Evolutionary conservation across 129 eudicot species (phyloP).

Genomic region (Tagetes erecta): DNA sequence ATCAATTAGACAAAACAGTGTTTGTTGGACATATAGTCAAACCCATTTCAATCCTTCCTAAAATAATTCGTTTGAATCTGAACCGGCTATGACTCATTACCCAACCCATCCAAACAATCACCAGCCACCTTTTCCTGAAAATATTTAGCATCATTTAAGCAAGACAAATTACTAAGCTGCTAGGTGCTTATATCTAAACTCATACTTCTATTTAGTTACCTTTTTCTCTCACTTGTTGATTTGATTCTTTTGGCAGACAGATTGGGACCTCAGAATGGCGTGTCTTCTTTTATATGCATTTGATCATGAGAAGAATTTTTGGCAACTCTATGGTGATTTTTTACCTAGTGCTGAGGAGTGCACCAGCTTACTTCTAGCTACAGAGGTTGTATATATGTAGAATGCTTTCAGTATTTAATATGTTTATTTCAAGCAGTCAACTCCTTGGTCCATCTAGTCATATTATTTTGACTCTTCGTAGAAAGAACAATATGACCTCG

Average conservation of each 20-base stretch:
- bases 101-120: neutral
- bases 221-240: slow-evolving; percentile 7
- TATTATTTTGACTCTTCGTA: neutral
- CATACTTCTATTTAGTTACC: slow-evolving; percentile 5
- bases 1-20: neutral
- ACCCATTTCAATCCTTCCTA: neutral
- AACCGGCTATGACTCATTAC: neutral
- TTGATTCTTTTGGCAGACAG: slow-evolving; percentile 62
- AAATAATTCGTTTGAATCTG: neutral
- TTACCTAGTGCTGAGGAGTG: slow-evolving; percentile 88
- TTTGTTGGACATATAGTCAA: neutral
- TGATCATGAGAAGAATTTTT: slow-evolving; percentile 86
- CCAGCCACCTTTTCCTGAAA: neutral
- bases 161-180: neutral
- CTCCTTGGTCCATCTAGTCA: neutral
- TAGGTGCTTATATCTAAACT: neutral
- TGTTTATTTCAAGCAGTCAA: slow-evolving; percentile 22
- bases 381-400: slow-evolving; percentile 59
- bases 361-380: slow-evolving; percentile 91
- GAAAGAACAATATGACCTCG: neutral
- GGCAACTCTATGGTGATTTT: slow-evolving; percentile 97
- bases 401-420: slow-evolving; percentile 4
- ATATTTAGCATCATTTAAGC: neutral
- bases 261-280: slow-evolving; percentile 94
- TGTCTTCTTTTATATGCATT: slow-evolving; percentile 89